Conservation (phyloP, 2,329 filamentous ascomycete species). For the Oidium heveae region DNA sequence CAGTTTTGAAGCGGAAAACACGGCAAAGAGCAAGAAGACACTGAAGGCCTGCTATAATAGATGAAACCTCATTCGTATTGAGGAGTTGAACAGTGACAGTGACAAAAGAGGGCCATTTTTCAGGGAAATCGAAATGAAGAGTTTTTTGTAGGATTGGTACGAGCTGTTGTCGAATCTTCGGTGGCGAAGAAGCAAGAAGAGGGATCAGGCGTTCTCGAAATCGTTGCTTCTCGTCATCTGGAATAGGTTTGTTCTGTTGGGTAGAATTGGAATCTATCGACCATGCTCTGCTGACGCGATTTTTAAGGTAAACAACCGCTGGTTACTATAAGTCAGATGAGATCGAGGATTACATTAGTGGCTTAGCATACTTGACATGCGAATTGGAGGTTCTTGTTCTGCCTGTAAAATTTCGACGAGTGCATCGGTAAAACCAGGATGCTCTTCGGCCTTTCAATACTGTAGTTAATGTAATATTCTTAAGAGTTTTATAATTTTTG, state of each 20-base stretch:
- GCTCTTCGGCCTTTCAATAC: constrained; percentile 50
- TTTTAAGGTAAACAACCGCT: constrained; percentile 97
- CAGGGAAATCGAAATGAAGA: constrained; percentile 82
- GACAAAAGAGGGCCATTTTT: constrained; percentile 83
- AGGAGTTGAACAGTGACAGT: constrained; percentile 77
- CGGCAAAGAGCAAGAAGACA: constrained; percentile 86
- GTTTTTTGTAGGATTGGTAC: constrained; percentile 90
- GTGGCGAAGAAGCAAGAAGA: constrained; percentile 55
- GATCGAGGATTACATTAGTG: constrained; percentile 9
- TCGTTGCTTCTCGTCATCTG: constrained; percentile 68
- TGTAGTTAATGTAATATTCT: background rate
- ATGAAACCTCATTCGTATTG: constrained; percentile 60
- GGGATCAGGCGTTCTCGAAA: constrained; percentile 77
- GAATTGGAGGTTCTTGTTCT: constrained; percentile 64
- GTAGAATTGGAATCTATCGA: constrained; percentile 43
- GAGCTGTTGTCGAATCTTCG: constrained; percentile 72
- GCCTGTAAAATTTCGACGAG: constrained; percentile 73
- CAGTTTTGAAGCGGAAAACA: constrained; percentile 76
- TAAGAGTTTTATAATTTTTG: constrained; percentile 3
- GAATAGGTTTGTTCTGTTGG: constrained; percentile 40
- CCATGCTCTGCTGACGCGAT: constrained; percentile 87
- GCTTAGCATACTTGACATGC: constrained; percentile 54
- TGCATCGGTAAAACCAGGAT: constrained; percentile 72
- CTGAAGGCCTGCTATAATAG: constrained; percentile 80
- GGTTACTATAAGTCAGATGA: constrained; percentile 12